phyloP scores from a whole-genome alignment of 2,329 filamentous ascomycete genomes.

The Colletotrichum australisinense region DNA sequence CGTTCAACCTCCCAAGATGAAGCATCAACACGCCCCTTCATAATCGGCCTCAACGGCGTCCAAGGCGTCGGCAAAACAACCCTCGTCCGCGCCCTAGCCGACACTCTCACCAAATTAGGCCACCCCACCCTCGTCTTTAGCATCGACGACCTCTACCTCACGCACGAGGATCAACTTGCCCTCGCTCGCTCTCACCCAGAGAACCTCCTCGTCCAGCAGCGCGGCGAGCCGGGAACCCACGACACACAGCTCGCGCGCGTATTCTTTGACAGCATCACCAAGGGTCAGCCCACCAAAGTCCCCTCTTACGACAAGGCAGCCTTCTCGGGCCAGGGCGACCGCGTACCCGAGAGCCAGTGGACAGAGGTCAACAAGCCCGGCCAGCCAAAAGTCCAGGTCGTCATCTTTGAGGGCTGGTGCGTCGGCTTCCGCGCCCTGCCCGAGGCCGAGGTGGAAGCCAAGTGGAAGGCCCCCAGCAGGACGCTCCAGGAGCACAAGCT shows the following conservation, averaged over 20 bases:
- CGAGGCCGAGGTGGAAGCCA: constrained; percentile 61
- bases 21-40: constrained; percentile 69
- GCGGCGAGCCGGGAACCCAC: constrained; percentile 87
- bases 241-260: constrained; percentile 73
- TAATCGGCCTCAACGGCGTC: constrained; percentile 90
- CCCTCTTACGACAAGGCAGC: constrained; percentile 88
- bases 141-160: constrained; percentile 91
- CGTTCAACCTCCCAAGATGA: constrained; percentile 53
- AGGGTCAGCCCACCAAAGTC: constrained; percentile 64
- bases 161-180: constrained; percentile 73
- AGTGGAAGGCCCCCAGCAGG: constrained; percentile 62
- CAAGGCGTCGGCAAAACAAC: constrained; percentile 96
- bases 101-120: constrained; percentile 67
- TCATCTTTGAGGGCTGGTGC: constrained; percentile 93
- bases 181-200: constrained; percentile 73
- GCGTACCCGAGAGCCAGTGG: constrained; percentile 73
- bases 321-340: constrained; percentile 81
- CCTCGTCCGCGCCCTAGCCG: constrained; percentile 75
- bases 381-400: constrained; percentile 65
- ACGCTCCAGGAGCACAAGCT: constrained; percentile 60
- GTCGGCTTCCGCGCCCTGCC: constrained; percentile 80
- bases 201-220: constrained; percentile 83
- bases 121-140: constrained; percentile 79
- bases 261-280: constrained; percentile 71
- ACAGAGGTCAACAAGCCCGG: constrained; percentile 63